Conservation (phyloP, 1,284 basidiomycete genomes). For the Trichosporon coremiiforme region DNA sequence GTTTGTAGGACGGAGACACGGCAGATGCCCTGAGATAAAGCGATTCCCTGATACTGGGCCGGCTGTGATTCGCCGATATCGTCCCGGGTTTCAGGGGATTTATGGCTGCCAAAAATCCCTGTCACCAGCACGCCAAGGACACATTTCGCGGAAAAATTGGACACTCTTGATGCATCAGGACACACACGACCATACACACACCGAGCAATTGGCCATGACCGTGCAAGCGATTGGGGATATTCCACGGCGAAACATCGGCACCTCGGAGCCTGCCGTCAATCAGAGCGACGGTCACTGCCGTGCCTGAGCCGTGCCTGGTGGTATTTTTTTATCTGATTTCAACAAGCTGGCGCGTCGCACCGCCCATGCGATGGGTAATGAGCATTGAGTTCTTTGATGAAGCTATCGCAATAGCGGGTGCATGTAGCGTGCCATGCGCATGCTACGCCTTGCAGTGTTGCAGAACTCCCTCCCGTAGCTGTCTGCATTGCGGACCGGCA, state of each 20-base stretch:
- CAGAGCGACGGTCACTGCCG: neutral
- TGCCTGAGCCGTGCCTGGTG: neutral
- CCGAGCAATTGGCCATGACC: neutral
- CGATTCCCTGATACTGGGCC: neutral
- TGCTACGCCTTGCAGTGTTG: too few species aligned
- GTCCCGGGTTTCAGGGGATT: neutral
- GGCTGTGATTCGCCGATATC: neutral
- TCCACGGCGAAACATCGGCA: neutral
- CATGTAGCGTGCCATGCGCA: too few species aligned
- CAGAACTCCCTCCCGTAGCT: too few species aligned
- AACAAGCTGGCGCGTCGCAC: neutral
- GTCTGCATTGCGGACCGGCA: too few species aligned
- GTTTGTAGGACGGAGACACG: neutral
- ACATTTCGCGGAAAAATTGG: neutral
- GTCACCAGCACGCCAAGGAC: neutral
- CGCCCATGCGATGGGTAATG: too few species aligned
- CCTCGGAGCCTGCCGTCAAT: slow-evolving; percentile 9
- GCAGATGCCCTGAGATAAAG: neutral
- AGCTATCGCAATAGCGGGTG: too few species aligned
- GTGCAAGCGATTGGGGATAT: neutral
- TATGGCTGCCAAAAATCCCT: neutral
- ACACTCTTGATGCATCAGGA: neutral
- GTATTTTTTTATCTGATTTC: neutral
- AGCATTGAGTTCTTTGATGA: too few species aligned
- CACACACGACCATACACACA: too few species aligned